phyloP scores from a whole-genome alignment of 169 alveolate species.

The Babesia caballi region DNA sequence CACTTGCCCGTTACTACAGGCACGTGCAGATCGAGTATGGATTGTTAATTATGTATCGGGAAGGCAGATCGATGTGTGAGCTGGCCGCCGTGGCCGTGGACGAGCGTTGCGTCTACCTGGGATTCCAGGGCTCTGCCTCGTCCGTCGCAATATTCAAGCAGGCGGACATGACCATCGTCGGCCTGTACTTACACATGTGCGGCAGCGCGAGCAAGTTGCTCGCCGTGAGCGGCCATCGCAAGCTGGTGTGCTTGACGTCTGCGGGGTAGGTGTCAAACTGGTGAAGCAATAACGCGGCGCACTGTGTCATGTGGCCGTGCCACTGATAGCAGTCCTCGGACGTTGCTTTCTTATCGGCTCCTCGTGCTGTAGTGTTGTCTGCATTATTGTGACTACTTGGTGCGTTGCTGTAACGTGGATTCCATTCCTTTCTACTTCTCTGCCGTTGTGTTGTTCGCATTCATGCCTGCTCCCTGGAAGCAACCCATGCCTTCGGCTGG shows the following conservation, averaged over 20 bases:
- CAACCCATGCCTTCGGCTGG: too few relatives aligned
- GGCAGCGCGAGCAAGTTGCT: constrained; percentile 33
- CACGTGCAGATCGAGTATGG: background rate
- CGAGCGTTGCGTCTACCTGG: constrained; percentile 33
- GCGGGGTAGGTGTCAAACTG: constrained; percentile 61
- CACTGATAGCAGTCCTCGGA: too few relatives aligned
- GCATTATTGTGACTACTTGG: too few relatives aligned
- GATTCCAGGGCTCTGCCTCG: constrained; percentile 37
- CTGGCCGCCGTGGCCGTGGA: constrained; percentile 16
- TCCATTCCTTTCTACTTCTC: too few relatives aligned
- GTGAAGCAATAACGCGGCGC: too few relatives aligned
- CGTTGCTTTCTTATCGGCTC: too few relatives aligned
- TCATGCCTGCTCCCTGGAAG: too few relatives aligned
- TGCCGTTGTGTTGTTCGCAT: too few relatives aligned
- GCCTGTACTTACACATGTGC: constrained; percentile 17
- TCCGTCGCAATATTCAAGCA: constrained; percentile 16
- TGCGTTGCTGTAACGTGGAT: too few relatives aligned
- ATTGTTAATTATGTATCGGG: background rate
- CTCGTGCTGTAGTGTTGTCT: too few relatives aligned
- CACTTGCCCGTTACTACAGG: too few relatives aligned
- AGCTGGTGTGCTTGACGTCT: constrained; percentile 41
- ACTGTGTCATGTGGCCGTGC: too few relatives aligned
- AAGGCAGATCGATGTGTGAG: background rate
- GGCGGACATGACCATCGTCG: constrained; percentile 9
- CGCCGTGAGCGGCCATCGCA: background rate